Conservation (phyloP, 192 early-diverging fungal genomes). For the Radiomyces spectabilis region DNA sequence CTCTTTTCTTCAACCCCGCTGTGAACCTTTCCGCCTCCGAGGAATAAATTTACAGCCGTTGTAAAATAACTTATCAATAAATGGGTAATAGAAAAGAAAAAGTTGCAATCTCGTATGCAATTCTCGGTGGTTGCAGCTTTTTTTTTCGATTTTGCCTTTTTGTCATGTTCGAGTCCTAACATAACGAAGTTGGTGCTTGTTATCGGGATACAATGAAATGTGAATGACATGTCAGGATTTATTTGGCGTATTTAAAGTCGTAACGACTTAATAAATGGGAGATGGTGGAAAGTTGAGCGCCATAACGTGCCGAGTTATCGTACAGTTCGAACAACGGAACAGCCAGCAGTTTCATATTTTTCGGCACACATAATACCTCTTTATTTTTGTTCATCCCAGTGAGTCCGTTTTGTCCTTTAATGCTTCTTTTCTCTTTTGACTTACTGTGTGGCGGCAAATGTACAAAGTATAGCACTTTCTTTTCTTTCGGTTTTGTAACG, state of each 20-base stretch:
- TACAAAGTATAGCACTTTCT: conserved; percentile 65
- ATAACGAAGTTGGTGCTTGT: too few relatives aligned
- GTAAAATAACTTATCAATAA: neutral
- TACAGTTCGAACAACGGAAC: conserved; percentile 76
- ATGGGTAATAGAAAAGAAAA: neutral
- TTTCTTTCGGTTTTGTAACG: conserved; percentile 71
- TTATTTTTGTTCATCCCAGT: neutral
- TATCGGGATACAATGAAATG: neutral
- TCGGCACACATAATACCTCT: conserved; percentile 66
- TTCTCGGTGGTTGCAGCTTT: neutral
- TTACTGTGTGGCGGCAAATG: conserved; percentile 66
- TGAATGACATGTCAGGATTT: neutral
- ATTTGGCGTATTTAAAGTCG: conserved; percentile 36
- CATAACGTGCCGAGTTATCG: conserved; percentile 71
- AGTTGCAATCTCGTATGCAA: neutral
- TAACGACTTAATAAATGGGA: conserved; percentile 56
- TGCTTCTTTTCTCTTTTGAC: neutral
- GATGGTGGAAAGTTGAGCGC: conserved; percentile 58
- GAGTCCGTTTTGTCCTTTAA: neutral
- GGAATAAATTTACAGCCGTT: conserved; percentile 5
- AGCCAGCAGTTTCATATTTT: conserved; percentile 72
- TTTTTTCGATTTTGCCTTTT: neutral
- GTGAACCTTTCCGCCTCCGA: conserved; percentile 17
- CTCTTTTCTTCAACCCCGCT: conserved; percentile 19
- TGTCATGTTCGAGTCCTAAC: too few relatives aligned